phyloP scores from a whole-genome alignment of 768 basidiomycete species.

The Kwoniella sp. region DNA sequence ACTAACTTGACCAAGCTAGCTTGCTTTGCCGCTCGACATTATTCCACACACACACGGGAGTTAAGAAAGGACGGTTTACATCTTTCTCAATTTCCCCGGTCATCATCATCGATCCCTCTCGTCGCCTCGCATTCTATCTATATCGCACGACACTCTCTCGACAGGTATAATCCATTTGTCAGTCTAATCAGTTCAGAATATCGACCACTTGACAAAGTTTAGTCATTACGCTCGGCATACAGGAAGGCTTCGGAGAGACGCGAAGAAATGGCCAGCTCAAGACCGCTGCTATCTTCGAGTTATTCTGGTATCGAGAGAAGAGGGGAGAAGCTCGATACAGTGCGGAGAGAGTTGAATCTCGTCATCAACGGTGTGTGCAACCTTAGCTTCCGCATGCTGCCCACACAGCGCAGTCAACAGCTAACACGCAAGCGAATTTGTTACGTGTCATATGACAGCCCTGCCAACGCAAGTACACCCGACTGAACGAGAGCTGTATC shows the following conservation, averaged over 20 bases:
- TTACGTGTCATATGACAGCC: conserved; percentile 53
- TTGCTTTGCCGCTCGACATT: no score
- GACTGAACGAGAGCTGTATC: conserved; percentile 62
- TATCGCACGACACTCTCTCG: no score
- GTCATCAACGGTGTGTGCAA: conserved; percentile 19
- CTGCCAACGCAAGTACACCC: conserved; percentile 61
- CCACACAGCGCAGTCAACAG: no score
- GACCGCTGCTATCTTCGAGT: conserved; percentile 4
- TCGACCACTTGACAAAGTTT: no score
- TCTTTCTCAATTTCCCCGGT: not conserved
- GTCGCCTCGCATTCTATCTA: not conserved
- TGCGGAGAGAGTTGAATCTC: conserved; percentile 14
- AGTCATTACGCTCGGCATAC: no score
- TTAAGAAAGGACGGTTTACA: not conserved
- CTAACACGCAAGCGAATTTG: no score
- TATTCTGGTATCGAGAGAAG: conserved; percentile 10
- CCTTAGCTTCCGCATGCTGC: no score
- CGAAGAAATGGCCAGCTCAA: not conserved
- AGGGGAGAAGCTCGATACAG: conserved; percentile 6
- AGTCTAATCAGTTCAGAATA: not conserved
- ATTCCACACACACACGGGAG: not conserved
- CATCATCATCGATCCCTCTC: not conserved
- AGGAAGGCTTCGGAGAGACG: no score
- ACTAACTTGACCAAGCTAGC: no score
- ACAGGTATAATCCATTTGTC: not conserved